Evolutionary conservation across 139 green algal genomes (phyloP).

Genomic region (Chlamydomonas asymmetrica): DNA sequence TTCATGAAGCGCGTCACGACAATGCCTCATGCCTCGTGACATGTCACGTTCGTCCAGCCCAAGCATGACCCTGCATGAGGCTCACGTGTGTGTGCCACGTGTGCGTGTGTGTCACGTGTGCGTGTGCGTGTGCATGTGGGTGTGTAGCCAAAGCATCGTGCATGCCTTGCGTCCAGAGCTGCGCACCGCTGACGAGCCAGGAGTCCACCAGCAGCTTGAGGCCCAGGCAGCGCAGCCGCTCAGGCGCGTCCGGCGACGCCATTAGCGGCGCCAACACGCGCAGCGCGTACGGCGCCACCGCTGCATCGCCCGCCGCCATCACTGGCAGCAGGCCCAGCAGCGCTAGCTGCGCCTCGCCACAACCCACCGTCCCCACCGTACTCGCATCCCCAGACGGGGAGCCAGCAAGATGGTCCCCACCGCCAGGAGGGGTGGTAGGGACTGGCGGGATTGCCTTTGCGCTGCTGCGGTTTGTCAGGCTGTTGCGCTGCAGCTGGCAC

Average conservation of each 20-base stretch:
- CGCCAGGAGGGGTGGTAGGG: background rate
- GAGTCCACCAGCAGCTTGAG: conserved; percentile 47
- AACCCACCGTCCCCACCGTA: too few species aligned
- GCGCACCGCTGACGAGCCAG: conserved; percentile 38
- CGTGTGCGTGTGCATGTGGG: too few species aligned
- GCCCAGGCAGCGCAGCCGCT: conserved; percentile 45
- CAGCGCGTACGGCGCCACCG: conserved; percentile 45
- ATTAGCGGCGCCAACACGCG: conserved; percentile 43
- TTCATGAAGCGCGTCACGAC: too few species aligned
- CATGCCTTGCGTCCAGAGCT: background rate
- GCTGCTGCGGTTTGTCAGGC: too few species aligned
- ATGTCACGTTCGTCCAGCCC: too few species aligned
- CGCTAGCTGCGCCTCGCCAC: conserved; percentile 38
- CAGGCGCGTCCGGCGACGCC: conserved; percentile 12
- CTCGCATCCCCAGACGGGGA: too few species aligned
- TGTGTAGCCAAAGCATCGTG: too few species aligned
- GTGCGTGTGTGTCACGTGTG: too few species aligned
- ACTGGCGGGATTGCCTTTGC: background rate
- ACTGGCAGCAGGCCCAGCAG: conserved; percentile 41
- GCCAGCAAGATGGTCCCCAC: too few species aligned
- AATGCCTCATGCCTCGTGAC: too few species aligned
- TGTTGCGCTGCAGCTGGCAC: conserved; percentile 18
- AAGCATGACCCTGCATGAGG: too few species aligned
- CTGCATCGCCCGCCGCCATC: conserved; percentile 26
- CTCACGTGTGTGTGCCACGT: too few species aligned